phyloP scores from a whole-genome alignment of 2,329 filamentous ascomycete genomes.

The Aspergillus niger region DNA sequence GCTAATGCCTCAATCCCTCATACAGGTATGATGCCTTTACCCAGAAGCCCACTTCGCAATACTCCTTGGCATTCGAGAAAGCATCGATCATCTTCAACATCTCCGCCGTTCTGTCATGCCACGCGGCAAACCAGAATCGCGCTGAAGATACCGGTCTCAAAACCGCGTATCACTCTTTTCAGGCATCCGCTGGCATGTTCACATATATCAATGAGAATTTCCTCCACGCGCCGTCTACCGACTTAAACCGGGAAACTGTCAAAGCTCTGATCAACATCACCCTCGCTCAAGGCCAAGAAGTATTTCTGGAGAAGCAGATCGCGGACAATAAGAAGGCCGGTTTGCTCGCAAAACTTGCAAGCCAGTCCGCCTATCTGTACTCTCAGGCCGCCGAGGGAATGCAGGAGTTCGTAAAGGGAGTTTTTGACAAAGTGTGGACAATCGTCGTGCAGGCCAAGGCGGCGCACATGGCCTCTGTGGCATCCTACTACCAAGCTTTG shows the following conservation, averaged over 20 bases:
- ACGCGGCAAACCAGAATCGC: slow-evolving; percentile 89
- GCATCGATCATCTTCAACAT: slow-evolving; percentile 99
- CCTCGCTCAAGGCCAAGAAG: slow-evolving; percentile 93
- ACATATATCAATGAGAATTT: slow-evolving; percentile 99
- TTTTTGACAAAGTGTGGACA: slow-evolving; percentile 95
- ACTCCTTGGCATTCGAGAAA: slow-evolving; percentile 96
- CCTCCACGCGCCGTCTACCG: slow-evolving; percentile 92
- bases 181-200: slow-evolving; percentile 98
- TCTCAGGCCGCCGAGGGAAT: slow-evolving; percentile 83
- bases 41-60: slow-evolving; percentile 94
- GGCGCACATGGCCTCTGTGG: slow-evolving; percentile 77
- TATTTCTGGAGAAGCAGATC: slow-evolving; percentile 96
- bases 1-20: slow-evolving; percentile 9
- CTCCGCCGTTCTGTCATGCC: slow-evolving; percentile 91
- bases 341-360: slow-evolving; percentile 86
- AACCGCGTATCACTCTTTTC: slow-evolving; percentile 96
- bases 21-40: slow-evolving; percentile 98
- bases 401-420: slow-evolving; percentile 85
- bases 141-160: slow-evolving; percentile 92
- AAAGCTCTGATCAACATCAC: slow-evolving; percentile 91
- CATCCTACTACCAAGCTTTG: slow-evolving; percentile 90
- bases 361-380: slow-evolving; percentile 87
- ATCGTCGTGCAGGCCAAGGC: slow-evolving; percentile 72
- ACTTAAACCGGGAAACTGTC: slow-evolving; percentile 91
- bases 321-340: slow-evolving; percentile 90